Conservation (phyloP, 148 eudicot species). For the Chenopodium quinoa region DNA sequence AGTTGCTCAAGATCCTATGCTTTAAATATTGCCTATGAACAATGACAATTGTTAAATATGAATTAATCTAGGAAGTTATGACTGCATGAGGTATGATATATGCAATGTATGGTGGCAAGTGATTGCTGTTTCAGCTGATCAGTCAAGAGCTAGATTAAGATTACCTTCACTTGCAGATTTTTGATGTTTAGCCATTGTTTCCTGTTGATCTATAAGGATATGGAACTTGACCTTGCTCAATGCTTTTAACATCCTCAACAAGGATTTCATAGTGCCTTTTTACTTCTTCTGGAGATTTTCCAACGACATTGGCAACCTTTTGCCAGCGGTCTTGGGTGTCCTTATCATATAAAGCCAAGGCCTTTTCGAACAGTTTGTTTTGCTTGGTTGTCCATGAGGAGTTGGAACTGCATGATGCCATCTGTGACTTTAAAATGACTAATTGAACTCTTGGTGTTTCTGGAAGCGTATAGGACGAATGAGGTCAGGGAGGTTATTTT, state of each 20-base stretch:
- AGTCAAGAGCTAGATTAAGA: constrained; percentile 12
- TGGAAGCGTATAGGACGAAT: constrained; percentile 1
- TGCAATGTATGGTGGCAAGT: constrained; percentile 15
- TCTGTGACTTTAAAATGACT: constrained; percentile 13
- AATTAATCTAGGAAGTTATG: background rate
- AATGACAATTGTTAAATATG: background rate
- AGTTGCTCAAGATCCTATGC: background rate
- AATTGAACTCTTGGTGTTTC: background rate
- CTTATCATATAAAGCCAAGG: constrained; percentile 53
- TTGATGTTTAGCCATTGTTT: constrained; percentile 18
- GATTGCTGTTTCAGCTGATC: constrained; percentile 1
- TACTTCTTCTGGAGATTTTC: constrained; percentile 65
- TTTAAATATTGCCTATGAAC: background rate
- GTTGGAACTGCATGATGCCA: constrained; percentile 53
- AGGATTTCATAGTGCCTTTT: constrained; percentile 62
- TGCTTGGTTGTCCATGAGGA: constrained; percentile 61
- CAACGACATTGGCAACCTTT: constrained; percentile 56
- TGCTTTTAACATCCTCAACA: constrained; percentile 46
- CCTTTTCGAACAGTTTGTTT: constrained; percentile 62
- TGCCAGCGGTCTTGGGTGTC: constrained; percentile 71
- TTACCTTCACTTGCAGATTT: constrained; percentile 25
- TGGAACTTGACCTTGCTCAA: constrained; percentile 55
- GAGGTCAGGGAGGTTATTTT: background rate
- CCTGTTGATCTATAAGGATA: constrained; percentile 45
- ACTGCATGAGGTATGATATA: background rate